Percentiles rank a stretch among this genome's conserved stretches.
These are phyloP conservation scores for Berkeleyomyces rouxiae DNA, from an alignment of 2,329 filamentous ascomycete species.

Conservation along the genomic window DNA sequence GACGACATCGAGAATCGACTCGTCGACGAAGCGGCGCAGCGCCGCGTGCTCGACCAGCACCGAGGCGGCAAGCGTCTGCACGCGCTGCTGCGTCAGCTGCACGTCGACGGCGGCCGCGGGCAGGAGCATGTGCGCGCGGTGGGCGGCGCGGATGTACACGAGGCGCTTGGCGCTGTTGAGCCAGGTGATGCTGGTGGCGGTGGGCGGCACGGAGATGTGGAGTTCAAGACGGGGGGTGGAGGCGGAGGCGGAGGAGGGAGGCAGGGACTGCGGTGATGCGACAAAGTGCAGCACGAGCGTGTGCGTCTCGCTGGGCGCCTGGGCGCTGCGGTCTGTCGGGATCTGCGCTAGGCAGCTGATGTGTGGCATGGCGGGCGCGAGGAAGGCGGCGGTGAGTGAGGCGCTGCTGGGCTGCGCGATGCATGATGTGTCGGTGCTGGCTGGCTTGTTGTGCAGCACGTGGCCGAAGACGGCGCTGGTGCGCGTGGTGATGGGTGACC, in stretches of 20 bases:
- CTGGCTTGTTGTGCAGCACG: slow-evolving; percentile 25
- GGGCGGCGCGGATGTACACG: slow-evolving; percentile 24
- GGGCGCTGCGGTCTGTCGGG: slow-evolving; percentile 17
- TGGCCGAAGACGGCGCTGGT: slow-evolving; percentile 35
- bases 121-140: slow-evolving; percentile 25
- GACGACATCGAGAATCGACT: slow-evolving; percentile 30
- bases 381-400: slow-evolving; percentile 17
- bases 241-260: slow-evolving; percentile 9
- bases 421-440: not conserved
- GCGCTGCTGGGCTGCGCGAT: not conserved
- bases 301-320: not conserved
- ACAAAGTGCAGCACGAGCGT: slow-evolving; percentile 7
- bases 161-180: slow-evolving; percentile 20
- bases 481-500: slow-evolving; percentile 10
- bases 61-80: slow-evolving; percentile 1
- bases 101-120: slow-evolving; percentile 27
- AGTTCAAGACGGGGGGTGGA: slow-evolving; percentile 14
- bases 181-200: slow-evolving; percentile 14
- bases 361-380: slow-evolving; percentile 32
- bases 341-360: slow-evolving; percentile 27
- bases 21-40: slow-evolving; percentile 27
- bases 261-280: slow-evolving; percentile 9
- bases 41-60: not conserved
- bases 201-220: slow-evolving; percentile 12
- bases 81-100: slow-evolving; percentile 24